A percentile compares a stretch with the other conserved stretches of the same genome.
phyloP scores from a whole-genome alignment of 2,329 filamentous ascomycete genomes.

The Pseudophaeomoniella oleicola region DNA sequence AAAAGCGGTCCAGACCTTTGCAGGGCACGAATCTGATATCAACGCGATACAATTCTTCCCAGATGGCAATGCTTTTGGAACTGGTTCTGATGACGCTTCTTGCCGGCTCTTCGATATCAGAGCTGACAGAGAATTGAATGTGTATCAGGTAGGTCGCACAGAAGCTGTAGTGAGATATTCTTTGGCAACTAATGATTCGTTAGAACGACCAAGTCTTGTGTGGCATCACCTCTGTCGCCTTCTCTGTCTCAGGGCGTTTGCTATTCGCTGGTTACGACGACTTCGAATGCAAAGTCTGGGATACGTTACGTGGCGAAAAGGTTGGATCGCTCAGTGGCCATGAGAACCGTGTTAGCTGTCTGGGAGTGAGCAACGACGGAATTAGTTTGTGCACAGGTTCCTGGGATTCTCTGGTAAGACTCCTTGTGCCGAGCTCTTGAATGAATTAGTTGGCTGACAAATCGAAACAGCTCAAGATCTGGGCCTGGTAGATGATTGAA shows the following conservation, averaged over 20 bases:
- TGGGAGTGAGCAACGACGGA: conserved; percentile 96
- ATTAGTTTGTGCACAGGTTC: conserved; percentile 99
- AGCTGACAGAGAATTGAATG: conserved; percentile 67
- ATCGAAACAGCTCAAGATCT: conserved; percentile 63
- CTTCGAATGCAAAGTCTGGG: conserved; percentile 99
- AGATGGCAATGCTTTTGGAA: conserved; percentile 95
- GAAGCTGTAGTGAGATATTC: conserved; percentile 1
- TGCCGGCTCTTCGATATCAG: conserved; percentile 97
- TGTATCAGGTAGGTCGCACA: conserved; percentile 43
- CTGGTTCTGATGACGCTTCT: conserved; percentile 91
- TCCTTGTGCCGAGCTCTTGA: conserved; percentile 4
- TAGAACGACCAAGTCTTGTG: conserved; percentile 95
- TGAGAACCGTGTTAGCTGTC: conserved; percentile 96
- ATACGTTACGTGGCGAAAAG: conserved; percentile 90
- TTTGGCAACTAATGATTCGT: conserved; percentile 4
- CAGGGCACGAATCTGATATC: conserved; percentile 96
- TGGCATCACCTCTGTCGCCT: conserved; percentile 95
- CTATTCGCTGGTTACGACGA: conserved; percentile 97
- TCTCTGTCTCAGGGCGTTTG: conserved; percentile 87
- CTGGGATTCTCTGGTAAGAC: conserved; percentile 92
- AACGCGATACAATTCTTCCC: conserved; percentile 99
- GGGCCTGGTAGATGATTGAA: conserved; percentile 62
- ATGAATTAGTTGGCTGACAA: neutral
- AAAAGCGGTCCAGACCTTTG: conserved; percentile 97
- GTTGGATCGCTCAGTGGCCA: conserved; percentile 93